Evolutionary conservation across 345 rosid genomes (phyloP).

Genomic region (Alliaria petiolata): DNA sequence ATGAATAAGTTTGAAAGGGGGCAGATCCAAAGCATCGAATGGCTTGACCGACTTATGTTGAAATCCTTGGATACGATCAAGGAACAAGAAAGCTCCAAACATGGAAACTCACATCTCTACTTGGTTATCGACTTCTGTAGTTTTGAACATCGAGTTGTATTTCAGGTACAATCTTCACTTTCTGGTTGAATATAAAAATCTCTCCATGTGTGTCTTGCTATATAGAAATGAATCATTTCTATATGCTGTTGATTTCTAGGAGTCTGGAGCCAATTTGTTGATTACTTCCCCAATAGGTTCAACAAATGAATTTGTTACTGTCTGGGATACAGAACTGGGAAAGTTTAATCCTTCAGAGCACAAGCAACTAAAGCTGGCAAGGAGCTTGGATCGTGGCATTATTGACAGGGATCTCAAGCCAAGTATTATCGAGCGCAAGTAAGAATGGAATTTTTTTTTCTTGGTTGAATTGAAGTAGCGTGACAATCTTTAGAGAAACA

Average conservation of each 20-base stretch:
- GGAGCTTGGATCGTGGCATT: constrained; percentile 95
- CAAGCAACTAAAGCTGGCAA: constrained; percentile 94
- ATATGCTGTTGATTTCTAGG: constrained; percentile 43
- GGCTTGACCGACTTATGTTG: constrained; percentile 91
- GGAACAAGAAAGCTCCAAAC: constrained; percentile 67
- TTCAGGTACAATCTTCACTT: constrained; percentile 54
- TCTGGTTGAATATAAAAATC: background rate
- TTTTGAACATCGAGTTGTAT: constrained; percentile 93
- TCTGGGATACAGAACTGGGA: constrained; percentile 96
- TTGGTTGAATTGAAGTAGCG: background rate
- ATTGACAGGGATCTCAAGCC: constrained; percentile 99
- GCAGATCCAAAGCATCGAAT: constrained; percentile 80
- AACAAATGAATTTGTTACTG: constrained; percentile 87
- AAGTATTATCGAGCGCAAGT: constrained; percentile 75
- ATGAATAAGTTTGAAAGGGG: constrained; percentile 88
- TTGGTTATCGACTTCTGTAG: constrained; percentile 85
- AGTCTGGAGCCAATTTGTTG: constrained; percentile 84
- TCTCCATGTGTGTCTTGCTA: background rate
- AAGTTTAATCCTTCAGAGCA: constrained; percentile 94
- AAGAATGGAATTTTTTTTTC: constrained; percentile 30
- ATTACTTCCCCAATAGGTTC: constrained; percentile 82
- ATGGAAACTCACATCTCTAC: constrained; percentile 70
- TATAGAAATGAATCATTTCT: constrained; percentile 4
- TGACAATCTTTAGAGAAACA: background rate
- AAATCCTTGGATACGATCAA: constrained; percentile 78